Evolutionary conservation across 2,329 filamentous ascomycete genomes (phyloP).

Genomic region (Trichoderma pleuroti): DNA sequence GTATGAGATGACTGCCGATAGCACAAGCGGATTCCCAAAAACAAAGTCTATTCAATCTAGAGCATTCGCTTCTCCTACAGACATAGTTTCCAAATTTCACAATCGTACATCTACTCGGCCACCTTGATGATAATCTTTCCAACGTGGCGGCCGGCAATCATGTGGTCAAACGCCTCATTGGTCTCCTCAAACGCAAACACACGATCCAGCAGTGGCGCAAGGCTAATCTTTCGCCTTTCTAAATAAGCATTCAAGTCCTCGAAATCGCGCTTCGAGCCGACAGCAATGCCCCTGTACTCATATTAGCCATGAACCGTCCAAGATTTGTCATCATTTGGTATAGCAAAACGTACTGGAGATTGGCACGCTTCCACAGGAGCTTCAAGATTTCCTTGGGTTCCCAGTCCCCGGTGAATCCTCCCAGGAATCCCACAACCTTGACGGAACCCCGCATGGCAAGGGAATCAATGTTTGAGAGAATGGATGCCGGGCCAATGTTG

Average conservation of each 20-base stretch:
- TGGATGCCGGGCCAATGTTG: not conserved
- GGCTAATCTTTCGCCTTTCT: not conserved
- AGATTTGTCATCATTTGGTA: not conserved
- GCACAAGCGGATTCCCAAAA: not conserved
- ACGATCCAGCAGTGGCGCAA: not conserved
- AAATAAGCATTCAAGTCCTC: not conserved
- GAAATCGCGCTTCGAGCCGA: not conserved
- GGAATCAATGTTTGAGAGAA: not conserved
- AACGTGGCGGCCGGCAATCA: not conserved
- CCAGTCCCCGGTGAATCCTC: not conserved
- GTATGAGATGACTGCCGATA: not conserved
- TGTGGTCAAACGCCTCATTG: not conserved
- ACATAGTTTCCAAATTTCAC: not conserved
- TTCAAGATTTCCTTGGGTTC: not conserved
- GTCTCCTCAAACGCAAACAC: not conserved
- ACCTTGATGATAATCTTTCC: slow-evolving; percentile 5
- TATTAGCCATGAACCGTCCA: not conserved
- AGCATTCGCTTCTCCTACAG: not conserved
- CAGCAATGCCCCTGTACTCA: not conserved
- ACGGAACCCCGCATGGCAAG: not conserved
- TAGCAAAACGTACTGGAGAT: not conserved
- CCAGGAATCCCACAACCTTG: not conserved
- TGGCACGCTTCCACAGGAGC: not conserved
- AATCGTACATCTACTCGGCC: not conserved
- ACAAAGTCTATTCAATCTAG: not conserved